Percentiles rank a stretch among this genome's conserved stretches.
Conservation (phyloP, 164 flowering plant genomes). For the Magnolia sinica region DNA sequence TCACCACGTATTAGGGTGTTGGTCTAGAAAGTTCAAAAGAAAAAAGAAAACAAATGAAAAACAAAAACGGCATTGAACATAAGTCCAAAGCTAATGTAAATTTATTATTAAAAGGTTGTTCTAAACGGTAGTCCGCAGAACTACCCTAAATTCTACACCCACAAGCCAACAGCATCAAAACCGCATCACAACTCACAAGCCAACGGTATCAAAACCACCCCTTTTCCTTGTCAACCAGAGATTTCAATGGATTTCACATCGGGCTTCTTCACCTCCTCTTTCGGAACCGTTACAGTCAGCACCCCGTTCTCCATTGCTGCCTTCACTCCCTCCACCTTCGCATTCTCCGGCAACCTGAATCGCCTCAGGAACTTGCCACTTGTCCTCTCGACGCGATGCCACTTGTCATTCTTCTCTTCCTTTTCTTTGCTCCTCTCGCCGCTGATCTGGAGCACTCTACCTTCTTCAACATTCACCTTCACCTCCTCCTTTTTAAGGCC, state of each 20-base stretch:
- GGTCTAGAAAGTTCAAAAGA: too few species aligned
- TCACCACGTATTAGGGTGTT: too few species aligned
- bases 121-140: too few species aligned
- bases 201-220: neutral
- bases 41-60: too few species aligned
- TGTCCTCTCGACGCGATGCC: conserved; percentile 36
- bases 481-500: conserved; percentile 40
- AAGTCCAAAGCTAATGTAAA: too few species aligned
- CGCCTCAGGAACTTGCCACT: conserved; percentile 33
- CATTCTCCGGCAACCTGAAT: conserved; percentile 41
- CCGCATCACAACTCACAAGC: neutral
- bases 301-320: conserved; percentile 37
- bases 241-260: conserved; percentile 27
- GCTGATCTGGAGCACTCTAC: conserved; percentile 32
- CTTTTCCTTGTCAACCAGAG: conserved; percentile 16
- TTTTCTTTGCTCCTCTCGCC: conserved; percentile 34
- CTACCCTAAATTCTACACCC: too few species aligned
- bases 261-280: conserved; percentile 28
- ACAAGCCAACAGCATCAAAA: neutral
- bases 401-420: conserved; percentile 37
- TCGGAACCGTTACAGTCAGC: conserved; percentile 38
- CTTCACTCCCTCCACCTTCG: conserved; percentile 28
- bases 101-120: too few species aligned
- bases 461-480: conserved; percentile 43
- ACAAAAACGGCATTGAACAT: too few species aligned